Conservation (phyloP, 371 early-diverging fungal genomes). For the Mucor velutinosus region DNA sequence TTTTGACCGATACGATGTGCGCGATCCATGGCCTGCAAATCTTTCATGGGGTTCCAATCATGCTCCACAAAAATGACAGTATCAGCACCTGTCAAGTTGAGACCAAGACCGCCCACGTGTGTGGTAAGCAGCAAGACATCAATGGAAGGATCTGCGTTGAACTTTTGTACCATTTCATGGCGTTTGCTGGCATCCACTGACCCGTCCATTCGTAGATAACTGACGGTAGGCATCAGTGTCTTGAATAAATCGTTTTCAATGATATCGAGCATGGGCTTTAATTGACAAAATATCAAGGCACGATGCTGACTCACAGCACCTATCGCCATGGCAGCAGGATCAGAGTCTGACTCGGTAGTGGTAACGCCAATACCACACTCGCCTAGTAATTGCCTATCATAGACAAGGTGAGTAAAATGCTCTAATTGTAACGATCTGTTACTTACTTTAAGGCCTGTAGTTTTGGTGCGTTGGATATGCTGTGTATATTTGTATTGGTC, state of each 20-base stretch:
- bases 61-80: constrained; percentile 99
- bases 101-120: constrained; percentile 97
- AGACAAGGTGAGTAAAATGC: not conserved
- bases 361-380: constrained; percentile 93
- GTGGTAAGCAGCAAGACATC: constrained; percentile 97
- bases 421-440: not conserved
- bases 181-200: constrained; percentile 83
- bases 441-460: constrained; percentile 80
- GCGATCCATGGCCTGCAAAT: constrained; percentile 97
- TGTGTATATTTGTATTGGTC: constrained; percentile 71
- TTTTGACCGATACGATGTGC: constrained; percentile 98
- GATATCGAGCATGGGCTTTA: constrained; percentile 95
- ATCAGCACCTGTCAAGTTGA: constrained; percentile 99
- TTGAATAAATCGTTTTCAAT: constrained; percentile 92
- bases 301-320: constrained; percentile 87
- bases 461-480: constrained; percentile 92
- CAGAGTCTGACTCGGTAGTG: constrained; percentile 50
- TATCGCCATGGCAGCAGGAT: constrained; percentile 50
- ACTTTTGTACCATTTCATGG: constrained; percentile 90
- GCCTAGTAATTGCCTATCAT: constrained; percentile 70
- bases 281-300: constrained; percentile 97
- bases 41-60: constrained; percentile 99
- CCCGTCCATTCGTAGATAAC: constrained; percentile 97
- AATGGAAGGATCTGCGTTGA: constrained; percentile 96
- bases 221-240: constrained; percentile 83